Evolutionary conservation across 2,329 filamentous ascomycete species (phyloP).

Genomic region (Colletotrichum sojae): DNA sequence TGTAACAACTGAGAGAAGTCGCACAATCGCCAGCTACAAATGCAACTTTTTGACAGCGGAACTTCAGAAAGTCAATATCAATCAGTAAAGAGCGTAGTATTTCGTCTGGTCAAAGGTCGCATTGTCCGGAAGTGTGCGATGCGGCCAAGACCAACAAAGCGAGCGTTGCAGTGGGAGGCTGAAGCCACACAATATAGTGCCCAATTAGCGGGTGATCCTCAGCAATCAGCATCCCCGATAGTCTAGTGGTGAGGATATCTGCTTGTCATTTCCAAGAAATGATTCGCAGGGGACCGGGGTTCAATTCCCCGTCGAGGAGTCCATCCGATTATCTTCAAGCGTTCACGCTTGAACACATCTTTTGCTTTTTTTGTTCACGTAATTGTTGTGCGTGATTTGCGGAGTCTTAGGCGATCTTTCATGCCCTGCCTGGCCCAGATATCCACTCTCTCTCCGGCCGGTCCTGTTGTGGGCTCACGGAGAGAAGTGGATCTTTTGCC

Average conservation of each 20-base stretch:
- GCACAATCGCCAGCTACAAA: too few relatives aligned
- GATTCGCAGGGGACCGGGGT: slow-evolving; percentile 17
- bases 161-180: too few relatives aligned
- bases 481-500: not conserved
- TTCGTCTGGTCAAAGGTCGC: too few relatives aligned
- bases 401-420: not conserved
- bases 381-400: not conserved
- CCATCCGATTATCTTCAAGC: not conserved
- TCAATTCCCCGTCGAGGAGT: slow-evolving; percentile 2
- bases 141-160: too few relatives aligned
- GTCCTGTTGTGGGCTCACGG: not conserved
- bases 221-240: slow-evolving; percentile 10
- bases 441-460: not conserved
- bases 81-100: too few relatives aligned
- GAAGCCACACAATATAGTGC: not conserved
- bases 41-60: too few relatives aligned
- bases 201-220: accelerated
- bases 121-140: too few relatives aligned
- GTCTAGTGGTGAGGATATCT: slow-evolving; percentile 22
- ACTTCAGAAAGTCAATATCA: too few relatives aligned
- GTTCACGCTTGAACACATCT: not conserved
- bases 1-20: too few relatives aligned
- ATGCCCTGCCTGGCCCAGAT: not conserved
- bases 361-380: not conserved
- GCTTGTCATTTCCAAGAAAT: slow-evolving; percentile 2